A percentile compares a stretch with the other conserved stretches of the same genome.
These are phyloP conservation scores for Sporothrix brunneoviolacea DNA, from an alignment of 2,329 filamentous ascomycete species.

Conservation along the genomic window DNA sequence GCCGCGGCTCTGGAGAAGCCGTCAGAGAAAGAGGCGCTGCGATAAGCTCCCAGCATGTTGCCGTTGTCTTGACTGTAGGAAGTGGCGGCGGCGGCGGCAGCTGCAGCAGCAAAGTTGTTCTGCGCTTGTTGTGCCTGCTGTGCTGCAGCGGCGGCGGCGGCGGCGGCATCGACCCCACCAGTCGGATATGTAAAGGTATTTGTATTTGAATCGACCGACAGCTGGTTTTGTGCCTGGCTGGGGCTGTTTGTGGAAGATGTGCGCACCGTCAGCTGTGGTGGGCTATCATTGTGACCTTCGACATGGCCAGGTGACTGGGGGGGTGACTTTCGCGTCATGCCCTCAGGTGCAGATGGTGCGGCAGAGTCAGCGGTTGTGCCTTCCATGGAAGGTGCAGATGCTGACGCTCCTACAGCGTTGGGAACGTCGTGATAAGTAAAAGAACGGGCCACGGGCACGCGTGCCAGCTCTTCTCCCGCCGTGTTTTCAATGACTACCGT, in stretches of 20 bases:
- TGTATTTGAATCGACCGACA: slow-evolving; percentile 38
- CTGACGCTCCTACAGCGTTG: slow-evolving; percentile 17
- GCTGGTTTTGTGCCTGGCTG: slow-evolving; percentile 22
- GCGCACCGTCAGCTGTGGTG: slow-evolving; percentile 29
- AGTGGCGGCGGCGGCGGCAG: slow-evolving; percentile 15
- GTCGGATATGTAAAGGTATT: slow-evolving; percentile 52
- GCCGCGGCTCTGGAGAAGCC: slow-evolving; percentile 34
- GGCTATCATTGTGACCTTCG: slow-evolving; percentile 35
- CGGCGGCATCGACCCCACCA: slow-evolving; percentile 43
- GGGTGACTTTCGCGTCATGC: slow-evolving; percentile 34
- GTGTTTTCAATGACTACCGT: slow-evolving; percentile 46
- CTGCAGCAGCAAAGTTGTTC: slow-evolving; percentile 22
- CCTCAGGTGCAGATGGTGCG: slow-evolving; percentile 31
- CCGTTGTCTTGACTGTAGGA: slow-evolving; percentile 34
- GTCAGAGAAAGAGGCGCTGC: slow-evolving; percentile 45
- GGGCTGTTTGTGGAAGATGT: slow-evolving; percentile 27
- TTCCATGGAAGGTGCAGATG: slow-evolving; percentile 20
- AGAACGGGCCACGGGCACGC: slow-evolving; percentile 38
- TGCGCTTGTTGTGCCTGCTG: slow-evolving; percentile 34
- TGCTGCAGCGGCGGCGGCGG: slow-evolving; percentile 20
- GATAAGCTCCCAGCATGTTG: slow-evolving; percentile 51
- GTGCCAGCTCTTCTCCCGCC: slow-evolving; percentile 47
- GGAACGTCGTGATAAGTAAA: slow-evolving; percentile 35
- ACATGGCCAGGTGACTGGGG: slow-evolving; percentile 37
- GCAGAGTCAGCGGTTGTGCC: slow-evolving; percentile 7